Conservation (phyloP, 2,329 filamentous ascomycete species). For the Monilinia vaccinii-corymbosi region DNA sequence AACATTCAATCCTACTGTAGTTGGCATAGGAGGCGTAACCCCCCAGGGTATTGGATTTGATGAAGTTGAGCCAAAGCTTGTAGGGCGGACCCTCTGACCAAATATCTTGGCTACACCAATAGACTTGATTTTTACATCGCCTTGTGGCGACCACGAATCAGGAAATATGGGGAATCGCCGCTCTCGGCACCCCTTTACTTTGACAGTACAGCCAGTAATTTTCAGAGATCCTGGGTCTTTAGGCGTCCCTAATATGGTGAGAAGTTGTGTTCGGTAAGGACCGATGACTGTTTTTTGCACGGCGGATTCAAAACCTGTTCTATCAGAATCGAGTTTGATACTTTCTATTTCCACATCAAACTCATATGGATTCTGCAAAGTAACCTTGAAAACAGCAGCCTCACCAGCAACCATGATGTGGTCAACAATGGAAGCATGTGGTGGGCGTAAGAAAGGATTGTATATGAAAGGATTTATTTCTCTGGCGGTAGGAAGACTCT, state of each 20-base stretch:
- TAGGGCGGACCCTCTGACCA: slow-evolving; percentile 25
- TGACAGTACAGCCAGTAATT: slow-evolving; percentile 70
- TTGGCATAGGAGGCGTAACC: slow-evolving; percentile 31
- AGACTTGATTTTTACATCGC: slow-evolving; percentile 65
- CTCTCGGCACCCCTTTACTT: slow-evolving; percentile 72
- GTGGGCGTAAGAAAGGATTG: slow-evolving; percentile 75
- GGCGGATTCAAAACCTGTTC: slow-evolving; percentile 60
- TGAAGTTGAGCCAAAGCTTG: slow-evolving; percentile 26
- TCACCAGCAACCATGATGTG: slow-evolving; percentile 72
- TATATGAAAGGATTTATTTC: slow-evolving; percentile 79
- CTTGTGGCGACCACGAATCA: slow-evolving; percentile 62
- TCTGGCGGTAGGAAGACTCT: slow-evolving; percentile 32
- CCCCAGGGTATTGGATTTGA: slow-evolving; percentile 26
- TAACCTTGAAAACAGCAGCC: slow-evolving; percentile 66
- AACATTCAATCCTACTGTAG: slow-evolving; percentile 57
- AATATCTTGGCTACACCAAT: slow-evolving; percentile 50
- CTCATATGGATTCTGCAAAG: slow-evolving; percentile 89
- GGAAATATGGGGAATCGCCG: slow-evolving; percentile 77
- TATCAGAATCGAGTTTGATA: slow-evolving; percentile 65
- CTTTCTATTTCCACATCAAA: slow-evolving; percentile 85
- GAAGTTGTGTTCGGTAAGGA: slow-evolving; percentile 72
- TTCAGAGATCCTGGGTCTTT: slow-evolving; percentile 57
- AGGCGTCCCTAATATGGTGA: slow-evolving; percentile 62
- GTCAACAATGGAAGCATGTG: slow-evolving; percentile 50
- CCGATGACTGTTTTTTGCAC: slow-evolving; percentile 61